These are phyloP conservation scores for Jackrogersella multiformis DNA, from an alignment of 495 filamentous ascomycete species.

Conservation along the genomic window DNA sequence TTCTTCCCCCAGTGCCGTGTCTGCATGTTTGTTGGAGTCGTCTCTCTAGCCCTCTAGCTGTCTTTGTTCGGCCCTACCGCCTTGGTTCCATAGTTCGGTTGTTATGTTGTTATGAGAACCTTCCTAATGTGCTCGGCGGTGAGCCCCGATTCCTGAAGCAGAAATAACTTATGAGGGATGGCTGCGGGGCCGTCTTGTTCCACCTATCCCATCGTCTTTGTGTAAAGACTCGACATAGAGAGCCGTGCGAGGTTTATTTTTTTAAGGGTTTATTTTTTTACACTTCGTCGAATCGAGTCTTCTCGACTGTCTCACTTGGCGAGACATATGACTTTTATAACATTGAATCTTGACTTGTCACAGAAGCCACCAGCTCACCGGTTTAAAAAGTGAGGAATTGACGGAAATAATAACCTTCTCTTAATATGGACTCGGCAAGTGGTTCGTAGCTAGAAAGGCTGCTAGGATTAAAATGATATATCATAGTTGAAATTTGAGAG, in stretches of 20 bases:
- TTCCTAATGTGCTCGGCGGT: slow-evolving; percentile 23
- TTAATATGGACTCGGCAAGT: slow-evolving; percentile 18
- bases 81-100: slow-evolving; percentile 11
- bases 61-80: slow-evolving; percentile 15
- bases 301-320: slow-evolving; percentile 26
- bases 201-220: neutral
- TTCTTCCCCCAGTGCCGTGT: slow-evolving; percentile 24
- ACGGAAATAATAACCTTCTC: slow-evolving; percentile 23
- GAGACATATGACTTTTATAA: slow-evolving; percentile 18
- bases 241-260: slow-evolving; percentile 16
- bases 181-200: slow-evolving; percentile 19
- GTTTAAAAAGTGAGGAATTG: slow-evolving; percentile 17
- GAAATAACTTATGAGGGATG: slow-evolving; percentile 6
- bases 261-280: too few relatives aligned
- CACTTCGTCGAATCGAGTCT: neutral
- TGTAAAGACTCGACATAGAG: slow-evolving; percentile 13
- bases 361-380: slow-evolving; percentile 26
- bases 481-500: slow-evolving; percentile 36
- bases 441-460: slow-evolving; percentile 33
- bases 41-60: neutral
- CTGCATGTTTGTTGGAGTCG: slow-evolving; percentile 11
- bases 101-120: neutral
- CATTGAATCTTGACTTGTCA: slow-evolving; percentile 30
- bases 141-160: slow-evolving; percentile 20
- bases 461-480: slow-evolving; percentile 40